Evolutionary conservation across 805 yeast species (phyloP), one percentile per base, ranked within the genome.

Genomic region (Hanseniaspora osmophila): DNA sequence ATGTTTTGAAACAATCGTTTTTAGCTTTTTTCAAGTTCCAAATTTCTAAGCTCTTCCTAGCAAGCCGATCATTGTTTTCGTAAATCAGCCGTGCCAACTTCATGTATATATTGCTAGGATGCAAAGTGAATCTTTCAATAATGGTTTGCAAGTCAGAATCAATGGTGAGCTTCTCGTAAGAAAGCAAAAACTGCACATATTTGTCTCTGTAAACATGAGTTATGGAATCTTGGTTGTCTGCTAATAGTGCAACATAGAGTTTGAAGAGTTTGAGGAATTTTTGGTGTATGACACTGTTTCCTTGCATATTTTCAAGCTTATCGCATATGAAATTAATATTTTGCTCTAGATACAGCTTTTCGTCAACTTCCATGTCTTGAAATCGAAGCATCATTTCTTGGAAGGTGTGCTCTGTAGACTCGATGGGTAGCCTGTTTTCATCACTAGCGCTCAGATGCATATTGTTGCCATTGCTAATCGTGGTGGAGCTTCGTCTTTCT

Each of bases 91-190:
- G 42, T 2, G 60, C 54, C 33, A 58, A 42, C 45, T 48, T 53
- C 55, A 56, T 54, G 11, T 48, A 45, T 17, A 50, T 19, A 45
- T 52, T 59, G 27, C 51, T 50, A 2, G 64, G 64, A 4, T 49
- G 37, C 1, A 58, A 33, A n/a, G 59, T 43, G 37, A 53, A 52
- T 29, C 48, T 44, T 47, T 60, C 61, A 4, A 48, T 43, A 30
- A 54, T 33, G 0, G 60, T 60, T 45, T 55, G 47, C 4, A 48
- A n/a, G 12, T 51, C 52, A 18, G 48, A 50, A 22, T 52, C 52
- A 4, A 47, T 30, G 7, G 58, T 43, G 41, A 49, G 35, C 12
- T 30, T 11, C 19, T 55, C 39, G 40, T 59, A 60, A 10, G 44
- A 37, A 27, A 53, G 52, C 22, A 37, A 16, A 37, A 37, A 37